phyloP scores from a whole-genome alignment of 148 eudicot species.

The Chenopodium berlandieri region DNA sequence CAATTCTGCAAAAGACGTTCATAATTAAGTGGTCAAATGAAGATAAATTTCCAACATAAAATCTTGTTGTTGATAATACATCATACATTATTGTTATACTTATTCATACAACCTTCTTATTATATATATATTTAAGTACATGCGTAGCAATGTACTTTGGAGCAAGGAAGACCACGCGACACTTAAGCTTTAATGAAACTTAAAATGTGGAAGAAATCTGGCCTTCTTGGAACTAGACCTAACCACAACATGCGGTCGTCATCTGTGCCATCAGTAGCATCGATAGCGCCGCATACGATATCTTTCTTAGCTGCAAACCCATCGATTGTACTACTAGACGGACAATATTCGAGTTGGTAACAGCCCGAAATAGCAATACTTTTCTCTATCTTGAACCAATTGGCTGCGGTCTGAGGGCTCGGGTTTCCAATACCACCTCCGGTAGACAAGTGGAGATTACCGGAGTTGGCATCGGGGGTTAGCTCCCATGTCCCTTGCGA shows the following conservation, averaged over 20 bases:
- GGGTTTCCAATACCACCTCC: background rate
- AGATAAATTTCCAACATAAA: too few relatives aligned
- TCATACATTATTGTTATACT: too few relatives aligned
- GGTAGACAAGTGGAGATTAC: background rate
- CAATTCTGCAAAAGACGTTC: too few relatives aligned
- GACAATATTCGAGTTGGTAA: conserved; percentile 3
- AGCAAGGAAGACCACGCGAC: too few relatives aligned
- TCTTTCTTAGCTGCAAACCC: background rate
- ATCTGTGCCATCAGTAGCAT: background rate
- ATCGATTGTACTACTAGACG: background rate
- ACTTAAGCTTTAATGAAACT: conserved; percentile 5
- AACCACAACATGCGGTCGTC: background rate
- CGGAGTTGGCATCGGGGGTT: background rate
- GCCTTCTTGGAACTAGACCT: background rate
- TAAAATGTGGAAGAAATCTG: background rate
- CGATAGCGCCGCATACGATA: background rate
- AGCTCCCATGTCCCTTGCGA: background rate
- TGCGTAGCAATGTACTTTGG: too few relatives aligned
- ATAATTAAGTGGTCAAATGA: too few relatives aligned
- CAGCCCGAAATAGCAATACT: background rate
- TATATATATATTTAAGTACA: too few relatives aligned
- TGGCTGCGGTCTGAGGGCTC: background rate
- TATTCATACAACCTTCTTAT: too few relatives aligned
- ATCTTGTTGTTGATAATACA: too few relatives aligned
- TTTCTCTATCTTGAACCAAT: background rate